Percentiles rank a stretch among this genome's conserved stretches.
Evolutionary conservation across 2,329 filamentous ascomycete species (phyloP).

Genomic region (Dactylella cylindrospora): DNA sequence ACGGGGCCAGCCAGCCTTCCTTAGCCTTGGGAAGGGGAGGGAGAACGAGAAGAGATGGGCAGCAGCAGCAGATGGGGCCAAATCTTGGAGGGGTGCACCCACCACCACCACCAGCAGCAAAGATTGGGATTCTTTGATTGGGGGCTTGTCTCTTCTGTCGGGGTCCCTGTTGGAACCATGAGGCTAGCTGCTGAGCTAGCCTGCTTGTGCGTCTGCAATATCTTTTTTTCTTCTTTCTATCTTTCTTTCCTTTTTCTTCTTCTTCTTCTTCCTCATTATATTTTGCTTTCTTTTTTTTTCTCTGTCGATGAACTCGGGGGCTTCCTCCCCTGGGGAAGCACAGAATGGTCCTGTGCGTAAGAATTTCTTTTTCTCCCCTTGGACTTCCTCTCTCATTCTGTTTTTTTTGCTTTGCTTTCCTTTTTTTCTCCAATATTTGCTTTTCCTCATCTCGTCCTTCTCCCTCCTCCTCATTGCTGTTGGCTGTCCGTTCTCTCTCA

Average conservation of each 20-base stretch:
- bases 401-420: not conserved
- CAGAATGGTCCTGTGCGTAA: conserved; percentile 38
- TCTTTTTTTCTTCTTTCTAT: conserved; percentile 9
- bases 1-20: not conserved
- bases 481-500: conserved; percentile 8
- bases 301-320: conserved; percentile 4
- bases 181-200: conserved; percentile 23
- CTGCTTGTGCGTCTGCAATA: conserved; percentile 26
- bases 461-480: conserved; percentile 2
- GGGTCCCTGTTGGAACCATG: conserved; percentile 35
- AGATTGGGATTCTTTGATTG: too few species aligned
- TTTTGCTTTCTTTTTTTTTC: not conserved
- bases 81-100: conserved; percentile 34
- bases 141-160: conserved; percentile 28
- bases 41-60: conserved; percentile 30
- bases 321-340: conserved; percentile 7
- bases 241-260: conserved; percentile 9
- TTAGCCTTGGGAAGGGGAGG: conserved; percentile 19
- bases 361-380: conserved; percentile 34
- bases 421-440: too few species aligned
- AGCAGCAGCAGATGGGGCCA: too few species aligned
- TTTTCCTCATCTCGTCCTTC: conserved; percentile 3
- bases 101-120: conserved; percentile 14
- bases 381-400: too few species aligned
- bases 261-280: not conserved